Base-by-base conservation (phyloP, 257 asterid species). In the Haberlea rhodopensis region DNA sequence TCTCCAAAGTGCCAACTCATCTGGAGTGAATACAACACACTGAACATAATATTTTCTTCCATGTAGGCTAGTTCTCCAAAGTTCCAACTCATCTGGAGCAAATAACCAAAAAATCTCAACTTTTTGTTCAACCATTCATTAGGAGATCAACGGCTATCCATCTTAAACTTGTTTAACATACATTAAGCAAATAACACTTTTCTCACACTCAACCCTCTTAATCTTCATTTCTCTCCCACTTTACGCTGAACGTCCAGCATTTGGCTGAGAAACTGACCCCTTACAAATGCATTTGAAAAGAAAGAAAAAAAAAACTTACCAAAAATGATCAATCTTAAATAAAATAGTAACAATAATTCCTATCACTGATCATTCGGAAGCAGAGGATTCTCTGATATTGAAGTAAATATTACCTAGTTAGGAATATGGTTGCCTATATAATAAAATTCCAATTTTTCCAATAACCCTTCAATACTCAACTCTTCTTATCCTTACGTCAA, bases 61-160 rank as follows among this genome's bases (percentile, higher is more conserved):
- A 32, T 34, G 25, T 52, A 57, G 26, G 46, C 67, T 25, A 60
- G 31, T 51, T 60, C 53, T 62, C 16, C 21, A 23, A 43, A 64
- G 16, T 16, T 53, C 59, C 70, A 31, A 70, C 25, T 61, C 31
- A 18, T 46, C 51, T 15, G 32, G 22, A 7, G 64, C 49, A 60
- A 46, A 53, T 59, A 52, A 59, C 34, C 37, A 32, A 23, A 63
- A 28, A 53, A 40, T 60, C 37, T 27, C 57, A 40, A n/a, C 27
- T 25, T 31, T 13, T 63, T 51, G 57, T 78, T 57, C 55, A 8
- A 45, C 40, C n/a, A n/a, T n/a, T 70, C 54, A 21, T 25, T 24
- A 63, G 62, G 60, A 60, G 51, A 75, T 74, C 75, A 68, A 68
- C 64, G 64, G 51, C 43, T 65, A 70, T 45, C 68, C 40, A 57